phyloP scores from a whole-genome alignment of 495 filamentous ascomycete species.

The Penicillium longicatenatum region DNA sequence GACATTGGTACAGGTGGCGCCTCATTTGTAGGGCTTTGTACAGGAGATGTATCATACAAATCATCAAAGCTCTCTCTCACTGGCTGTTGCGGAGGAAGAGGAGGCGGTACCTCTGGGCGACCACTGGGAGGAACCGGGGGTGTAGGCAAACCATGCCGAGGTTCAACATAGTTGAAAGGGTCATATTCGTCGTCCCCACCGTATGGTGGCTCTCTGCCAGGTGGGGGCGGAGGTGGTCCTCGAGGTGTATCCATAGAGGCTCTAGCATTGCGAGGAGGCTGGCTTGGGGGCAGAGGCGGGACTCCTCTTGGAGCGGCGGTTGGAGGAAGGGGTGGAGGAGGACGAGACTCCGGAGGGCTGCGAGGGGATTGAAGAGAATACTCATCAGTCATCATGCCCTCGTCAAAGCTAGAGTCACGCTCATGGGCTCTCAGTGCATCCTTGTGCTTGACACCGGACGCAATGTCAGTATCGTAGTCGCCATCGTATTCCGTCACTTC shows the following conservation, averaged over 20 bases:
- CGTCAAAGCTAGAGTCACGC: conserved; percentile 71
- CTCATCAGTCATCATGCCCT: conserved; percentile 56
- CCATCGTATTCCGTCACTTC: conserved; percentile 95
- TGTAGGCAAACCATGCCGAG: conserved; percentile 41
- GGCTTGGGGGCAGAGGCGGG: conserved; percentile 56
- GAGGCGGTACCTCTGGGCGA: conserved; percentile 34
- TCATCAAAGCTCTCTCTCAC: conserved; percentile 46
- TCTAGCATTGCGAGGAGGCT: conserved; percentile 48
- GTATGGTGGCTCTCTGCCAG: conserved; percentile 40
- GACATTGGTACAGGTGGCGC: conserved; percentile 45
- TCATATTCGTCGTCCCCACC: conserved; percentile 69
- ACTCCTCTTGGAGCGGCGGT: conserved; percentile 51
- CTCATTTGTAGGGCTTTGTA: conserved; percentile 45
- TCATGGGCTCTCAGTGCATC: conserved; percentile 86
- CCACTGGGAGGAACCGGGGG: conserved; percentile 21
- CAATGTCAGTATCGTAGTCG: conserved; percentile 98
- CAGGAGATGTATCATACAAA: conserved; percentile 56
- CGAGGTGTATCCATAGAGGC: conserved; percentile 71
- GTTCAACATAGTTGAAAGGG: conserved; percentile 65
- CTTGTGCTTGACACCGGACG: conserved; percentile 82
- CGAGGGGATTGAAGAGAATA: conserved; percentile 48
- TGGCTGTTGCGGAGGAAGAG: conserved; percentile 33
- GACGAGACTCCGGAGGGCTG: conserved; percentile 49
- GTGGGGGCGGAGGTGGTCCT: conserved; percentile 61
- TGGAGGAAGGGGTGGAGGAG: conserved; percentile 62